Evolutionary conservation across 805 yeast species (phyloP).

Genomic region (Nakazawaea wyomingensis): DNA sequence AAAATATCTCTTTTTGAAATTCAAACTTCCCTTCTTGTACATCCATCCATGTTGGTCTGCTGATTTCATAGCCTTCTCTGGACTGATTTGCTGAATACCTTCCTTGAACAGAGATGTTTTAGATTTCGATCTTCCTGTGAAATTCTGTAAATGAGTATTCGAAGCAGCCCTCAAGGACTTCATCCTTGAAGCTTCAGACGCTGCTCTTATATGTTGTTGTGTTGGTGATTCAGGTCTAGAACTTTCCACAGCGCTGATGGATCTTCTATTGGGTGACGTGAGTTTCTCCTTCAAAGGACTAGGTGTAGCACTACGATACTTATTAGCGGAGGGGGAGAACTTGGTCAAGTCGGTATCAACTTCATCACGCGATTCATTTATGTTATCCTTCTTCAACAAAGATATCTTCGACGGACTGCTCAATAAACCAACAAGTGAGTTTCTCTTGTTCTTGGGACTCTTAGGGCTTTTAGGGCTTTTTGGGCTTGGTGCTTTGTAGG

Average conservation of each 20-base stretch:
- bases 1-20: slow-evolving; percentile 87
- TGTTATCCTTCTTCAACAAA: slow-evolving; percentile 10
- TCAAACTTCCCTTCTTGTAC: slow-evolving; percentile 83
- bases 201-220: slow-evolving; percentile 25
- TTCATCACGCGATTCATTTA: slow-evolving; percentile 15
- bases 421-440: slow-evolving; percentile 11
- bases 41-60: slow-evolving; percentile 91
- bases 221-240: slow-evolving; percentile 2
- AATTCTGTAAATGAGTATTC: slow-evolving; percentile 41
- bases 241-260: slow-evolving; percentile 43
- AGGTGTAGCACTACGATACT: slow-evolving; percentile 12
- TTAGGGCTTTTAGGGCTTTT: not conserved
- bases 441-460: too few species aligned
- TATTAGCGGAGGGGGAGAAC: slow-evolving; percentile 2
- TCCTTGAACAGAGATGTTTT: slow-evolving; percentile 80
- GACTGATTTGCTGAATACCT: slow-evolving; percentile 74
- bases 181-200: slow-evolving; percentile 41
- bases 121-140: slow-evolving; percentile 45
- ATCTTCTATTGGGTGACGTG: slow-evolving; percentile 36
- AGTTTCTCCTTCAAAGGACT: not conserved
- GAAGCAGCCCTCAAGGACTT: slow-evolving; percentile 52
- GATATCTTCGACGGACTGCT: slow-evolving; percentile 12
- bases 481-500: slow-evolving; percentile 7
- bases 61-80: slow-evolving; percentile 69
- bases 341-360: slow-evolving; percentile 19